Base-by-base conservation (phyloP, 2,329 filamentous ascomycete genomes). In the Colletotrichum theobromicola region DNA sequence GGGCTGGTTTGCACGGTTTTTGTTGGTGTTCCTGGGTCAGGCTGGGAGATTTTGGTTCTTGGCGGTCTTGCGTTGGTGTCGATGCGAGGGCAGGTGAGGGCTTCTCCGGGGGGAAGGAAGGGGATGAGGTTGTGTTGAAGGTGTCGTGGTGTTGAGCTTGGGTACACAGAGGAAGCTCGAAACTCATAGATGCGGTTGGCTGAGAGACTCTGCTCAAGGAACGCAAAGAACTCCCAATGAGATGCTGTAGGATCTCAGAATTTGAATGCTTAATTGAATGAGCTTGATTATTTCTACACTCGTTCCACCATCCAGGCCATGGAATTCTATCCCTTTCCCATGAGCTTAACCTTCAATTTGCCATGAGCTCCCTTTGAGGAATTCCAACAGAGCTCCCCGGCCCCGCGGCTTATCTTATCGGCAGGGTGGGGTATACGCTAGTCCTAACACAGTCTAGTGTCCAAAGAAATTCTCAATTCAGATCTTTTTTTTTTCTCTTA, bases 351-450 rank as follows among this genome's bases (percentile, higher is more conserved):
- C 34, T 37, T 57, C 15, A 57, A 18, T 15, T 62, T 62, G 21
- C 60, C n/a, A 35, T 42, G 30, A 62, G 60, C 60, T 62, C 30
- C 26, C 32, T 62, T 50, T 32, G 9, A 30, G 16, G 4, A 64
- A 1, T 37, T 67, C 32, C 64, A 67, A n/a, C 32, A 24, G 28
- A 57, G 64, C 50, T 58, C 16, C 50, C n/a, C 30, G n/a, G 68
- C 72, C 72, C 72, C 72, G 72, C 72, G 57, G 24, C 70, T 74
- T 75, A 75, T 75, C 73, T 75, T 75, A 75, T 75, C 73, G 50
- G 7, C 2, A 21, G 21, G 35, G 58, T 75, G 73, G 73, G 73
- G 73, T 74, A 12, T 0, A 1, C 58, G 30, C 73, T 75, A 74
- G n/a, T 2, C 70, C 35, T 1, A 12, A 12, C 5, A 1, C 6